Base-by-base conservation (phyloP, 2,329 filamentous ascomycete genomes). In the Pseudopyrenochaeta lycopersici region DNA sequence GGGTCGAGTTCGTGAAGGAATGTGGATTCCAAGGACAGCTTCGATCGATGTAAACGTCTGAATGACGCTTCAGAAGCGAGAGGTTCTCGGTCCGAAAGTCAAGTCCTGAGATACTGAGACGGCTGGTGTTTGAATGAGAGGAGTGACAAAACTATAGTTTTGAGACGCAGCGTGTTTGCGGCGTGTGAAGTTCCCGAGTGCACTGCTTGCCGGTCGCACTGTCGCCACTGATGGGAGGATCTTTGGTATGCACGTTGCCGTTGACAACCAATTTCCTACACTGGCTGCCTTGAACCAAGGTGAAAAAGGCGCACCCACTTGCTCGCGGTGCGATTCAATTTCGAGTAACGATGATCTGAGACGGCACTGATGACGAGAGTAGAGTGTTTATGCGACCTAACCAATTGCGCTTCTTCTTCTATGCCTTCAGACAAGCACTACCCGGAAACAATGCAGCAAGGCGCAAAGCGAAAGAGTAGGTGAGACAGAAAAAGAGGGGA, bases 381-480 rank as follows among this genome's bases (percentile, higher is more conserved):
- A 20, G 30, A 30, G 31, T 41, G 20, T 45, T 52, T 39, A 56
- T 60, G 58, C 57, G 55, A 60, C 44, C 49, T 47, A 53, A 42
- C 56, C 56, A 60, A 58, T 60, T 54, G 57, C 52, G 39, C 39
- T 45, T 52, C 35, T 23, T 48, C 31, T 40, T 33, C 21, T 30
- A 31, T 23, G 47, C 43, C 21, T 18, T 20, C 21, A 23, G 48
- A 56, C 52, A 57, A 44, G 47, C 50, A 43, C 51, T 38, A 53
- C 42, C 48, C 39, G 54, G 54, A 58, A 54, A 46, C 42, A 59
- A 50, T 56, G 48, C 62, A 65, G 66, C 62, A 72, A 68, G 64
- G 67, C 57, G 66, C 62, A 72, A 68, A 63, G 67, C 57, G 58
- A 60, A 61, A 52, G 62, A 64, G 47, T 52, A 55, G 52, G 47